These are phyloP conservation scores for Prototheca wickerhamii DNA, from an alignment of 163 green algal species.

Conservation along the genomic window DNA sequence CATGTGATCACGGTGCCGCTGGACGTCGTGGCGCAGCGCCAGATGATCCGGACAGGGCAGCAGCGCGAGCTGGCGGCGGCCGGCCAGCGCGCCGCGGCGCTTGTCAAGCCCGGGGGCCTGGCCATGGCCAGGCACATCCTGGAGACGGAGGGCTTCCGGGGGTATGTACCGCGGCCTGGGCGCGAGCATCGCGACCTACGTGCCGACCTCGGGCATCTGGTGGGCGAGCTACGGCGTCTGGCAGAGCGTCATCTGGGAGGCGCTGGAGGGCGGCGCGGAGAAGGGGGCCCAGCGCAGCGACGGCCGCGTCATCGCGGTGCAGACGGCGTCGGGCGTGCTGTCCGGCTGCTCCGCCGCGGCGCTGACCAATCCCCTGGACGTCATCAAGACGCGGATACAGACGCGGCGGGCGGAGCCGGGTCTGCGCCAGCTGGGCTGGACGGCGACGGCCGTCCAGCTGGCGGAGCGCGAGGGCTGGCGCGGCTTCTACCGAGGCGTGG, in stretches of 20 bases:
- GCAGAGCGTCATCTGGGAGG: conserved; percentile 64
- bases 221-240: conserved; percentile 50
- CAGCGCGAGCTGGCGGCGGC: conserved; percentile 7
- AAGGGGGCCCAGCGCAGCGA: conserved; percentile 3
- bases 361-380: conserved; percentile 85
- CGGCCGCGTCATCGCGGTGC: conserved; percentile 55
- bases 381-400: conserved; percentile 86
- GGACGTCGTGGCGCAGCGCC: conserved; percentile 65
- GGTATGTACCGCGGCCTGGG: conserved; percentile 90
- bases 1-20: conserved; percentile 81
- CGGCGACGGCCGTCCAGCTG: conserved; percentile 28
- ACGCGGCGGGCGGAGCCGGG: conserved; percentile 16
- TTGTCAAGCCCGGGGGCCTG: conserved; percentile 27
- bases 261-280: conserved; percentile 14
- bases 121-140: conserved; percentile 64
- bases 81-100: conserved; percentile 5
- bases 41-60: conserved; percentile 33
- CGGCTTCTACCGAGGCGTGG: conserved; percentile 63
- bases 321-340: conserved; percentile 57
- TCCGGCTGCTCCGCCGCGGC: conserved; percentile 65
- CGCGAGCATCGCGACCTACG: conserved; percentile 71
- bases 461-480: conserved; percentile 48
- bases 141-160: conserved; percentile 67
- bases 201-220: conserved; percentile 79
- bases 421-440: neutral